phyloP scores from a whole-genome alignment of 331 rosid species.

The Quercus tomentella region DNA sequence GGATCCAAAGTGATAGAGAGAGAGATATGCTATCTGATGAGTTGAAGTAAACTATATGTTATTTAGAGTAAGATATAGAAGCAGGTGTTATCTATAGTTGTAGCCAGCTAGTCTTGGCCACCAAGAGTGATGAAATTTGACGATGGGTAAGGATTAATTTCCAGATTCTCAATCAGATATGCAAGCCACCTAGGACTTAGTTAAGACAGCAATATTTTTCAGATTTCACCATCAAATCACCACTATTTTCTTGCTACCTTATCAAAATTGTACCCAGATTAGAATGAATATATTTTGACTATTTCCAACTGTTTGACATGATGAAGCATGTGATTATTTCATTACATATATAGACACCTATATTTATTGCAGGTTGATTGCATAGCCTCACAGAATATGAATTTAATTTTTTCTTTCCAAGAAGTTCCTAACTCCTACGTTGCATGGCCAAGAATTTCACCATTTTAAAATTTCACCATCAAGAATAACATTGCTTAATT shows the following conservation, averaged over 20 bases:
- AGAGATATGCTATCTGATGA: neutral
- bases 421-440: too few relatives aligned
- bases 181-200: neutral
- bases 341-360: too few relatives aligned
- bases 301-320: too few relatives aligned
- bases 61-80: neutral
- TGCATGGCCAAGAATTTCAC: too few relatives aligned
- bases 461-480: neutral
- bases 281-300: too few relatives aligned
- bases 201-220: neutral
- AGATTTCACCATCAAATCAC: too few relatives aligned
- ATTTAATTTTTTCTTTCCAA: too few relatives aligned
- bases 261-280: too few relatives aligned
- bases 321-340: too few relatives aligned
- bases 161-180: neutral
- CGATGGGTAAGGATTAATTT: neutral
- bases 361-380: too few relatives aligned
- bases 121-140: neutral
- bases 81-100: neutral
- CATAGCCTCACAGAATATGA: too few relatives aligned
- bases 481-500: neutral
- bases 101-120: neutral
- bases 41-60: neutral
- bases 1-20: neutral
- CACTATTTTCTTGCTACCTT: too few relatives aligned